These are phyloP conservation scores for Penicillium sp. DNA, from an alignment of 2,329 filamentous ascomycete species.

Conservation along the genomic window DNA sequence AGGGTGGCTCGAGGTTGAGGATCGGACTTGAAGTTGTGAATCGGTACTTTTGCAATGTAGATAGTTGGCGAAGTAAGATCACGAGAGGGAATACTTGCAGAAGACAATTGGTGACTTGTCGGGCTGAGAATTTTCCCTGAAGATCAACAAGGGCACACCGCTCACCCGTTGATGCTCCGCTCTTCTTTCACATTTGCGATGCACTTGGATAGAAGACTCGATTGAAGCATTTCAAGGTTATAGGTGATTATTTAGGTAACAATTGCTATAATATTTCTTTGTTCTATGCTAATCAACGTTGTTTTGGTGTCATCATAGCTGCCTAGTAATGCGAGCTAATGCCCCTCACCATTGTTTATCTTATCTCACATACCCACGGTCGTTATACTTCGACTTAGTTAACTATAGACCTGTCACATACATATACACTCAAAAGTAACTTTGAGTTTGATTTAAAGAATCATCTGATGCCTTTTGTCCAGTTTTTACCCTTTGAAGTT, in stretches of 20 bases:
- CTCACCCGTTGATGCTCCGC: conserved; percentile 16
- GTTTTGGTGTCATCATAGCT: conserved; percentile 9
- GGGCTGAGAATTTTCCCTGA: conserved; percentile 24
- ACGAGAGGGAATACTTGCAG: conserved; percentile 9
- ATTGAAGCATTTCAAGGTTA: not conserved
- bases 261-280: not conserved
- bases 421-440: not conserved
- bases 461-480: not conserved
- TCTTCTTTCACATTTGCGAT: not conserved
- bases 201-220: not conserved
- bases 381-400: conserved; percentile 8
- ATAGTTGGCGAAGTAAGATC: conserved; percentile 2
- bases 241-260: not conserved
- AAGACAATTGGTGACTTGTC: conserved; percentile 17
- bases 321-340: not conserved
- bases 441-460: not conserved
- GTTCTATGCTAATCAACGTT: conserved; percentile 1
- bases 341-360: conserved; percentile 31
- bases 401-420: conserved; percentile 7
- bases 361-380: conserved; percentile 19
- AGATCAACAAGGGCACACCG: conserved; percentile 20
- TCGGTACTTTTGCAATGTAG: not conserved
- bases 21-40: not conserved
- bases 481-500: not conserved
- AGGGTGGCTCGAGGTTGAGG: not conserved